These are phyloP conservation scores for Castanospermum australe DNA, from an alignment of 306 rosid species.

Conservation along the genomic window DNA sequence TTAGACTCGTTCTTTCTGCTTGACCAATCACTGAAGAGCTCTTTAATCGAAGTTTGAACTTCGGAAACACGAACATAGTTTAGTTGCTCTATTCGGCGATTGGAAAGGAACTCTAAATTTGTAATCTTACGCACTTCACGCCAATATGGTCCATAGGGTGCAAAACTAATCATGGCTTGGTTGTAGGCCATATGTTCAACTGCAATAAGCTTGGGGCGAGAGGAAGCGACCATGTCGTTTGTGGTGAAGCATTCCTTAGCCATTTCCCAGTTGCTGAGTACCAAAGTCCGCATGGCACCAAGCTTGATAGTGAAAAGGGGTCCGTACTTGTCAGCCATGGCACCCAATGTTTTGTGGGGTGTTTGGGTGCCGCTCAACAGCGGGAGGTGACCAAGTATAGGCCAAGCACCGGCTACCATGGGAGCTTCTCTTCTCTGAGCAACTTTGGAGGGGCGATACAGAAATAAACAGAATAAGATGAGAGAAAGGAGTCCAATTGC, in stretches of 20 bases:
- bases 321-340: slow-evolving; percentile 35
- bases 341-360: slow-evolving; percentile 18
- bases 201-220: slow-evolving; percentile 6
- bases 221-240: slow-evolving; percentile 13
- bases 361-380: not conserved
- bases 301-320: slow-evolving; percentile 28
- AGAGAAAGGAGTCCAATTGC: not conserved
- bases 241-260: slow-evolving; percentile 43
- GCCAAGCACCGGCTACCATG: slow-evolving; percentile 27
- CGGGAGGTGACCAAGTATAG: slow-evolving; percentile 36
- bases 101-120: not conserved
- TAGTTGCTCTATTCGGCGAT: not conserved
- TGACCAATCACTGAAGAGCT: not conserved
- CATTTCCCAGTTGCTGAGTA: slow-evolving; percentile 24
- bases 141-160: slow-evolving; percentile 37
- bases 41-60: not conserved
- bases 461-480: not conserved
- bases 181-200: not conserved
- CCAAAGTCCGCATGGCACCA: not conserved
- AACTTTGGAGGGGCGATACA: not conserved
- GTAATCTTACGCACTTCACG: slow-evolving; percentile 6
- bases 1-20: not conserved
- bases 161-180: not conserved
- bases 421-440: not conserved
- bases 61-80: not conserved